Evolutionary conservation across 1,284 basidiomycete species (phyloP), one percentile per base, ranked within the genome.

Genomic region (Cryptococcus amylolentus): DNA sequence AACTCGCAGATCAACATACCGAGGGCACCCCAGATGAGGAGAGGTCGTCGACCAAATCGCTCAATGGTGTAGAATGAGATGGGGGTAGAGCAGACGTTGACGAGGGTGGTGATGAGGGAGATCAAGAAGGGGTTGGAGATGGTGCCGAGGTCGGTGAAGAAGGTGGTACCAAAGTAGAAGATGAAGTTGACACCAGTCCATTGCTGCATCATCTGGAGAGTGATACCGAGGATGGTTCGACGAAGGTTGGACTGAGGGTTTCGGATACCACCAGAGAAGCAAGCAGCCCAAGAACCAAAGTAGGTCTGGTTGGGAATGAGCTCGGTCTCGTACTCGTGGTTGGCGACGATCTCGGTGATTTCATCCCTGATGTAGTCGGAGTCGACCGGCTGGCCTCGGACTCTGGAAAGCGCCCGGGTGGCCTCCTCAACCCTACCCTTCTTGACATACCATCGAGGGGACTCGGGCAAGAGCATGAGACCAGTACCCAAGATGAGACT

Each of bases 371-470:
- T 80, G 57, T 74, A 72, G 58, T 81, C 79, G 0, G 83, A 81
- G 58, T 87, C 82, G 49, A 76, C 75, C 39, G 78, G 64, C 56
- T 76, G 73, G 46, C 73, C 75, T 61, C 75, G 72, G 56, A 93
- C 83, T 56, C 87, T 84, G 42, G 80, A 72, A 58, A 91, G 81
- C 7, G 89, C 75, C 3, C 54, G 48, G 59, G 84, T 82, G 31
- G 91, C 91, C 8, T 79, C 78, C 9, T 81, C 84, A 56, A 86
- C 78, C 49, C 80, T 80, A 47, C 84, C 85, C 61, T 82, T 81
- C 80, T 88, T 88, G 78, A 93, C 81, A 56, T 86, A 83, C 83
- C 83, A 93, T 73, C 91, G 89, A 23, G 91, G 91, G 23, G 90
- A 92, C 80, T 89, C 89, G 46, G 88, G 89, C 47, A 88, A 83